Evolutionary conservation across 2,329 filamentous ascomycete species (phyloP), one percentile per base, ranked within the genome.

Genomic region (Ophiosphaerella korrae): DNA sequence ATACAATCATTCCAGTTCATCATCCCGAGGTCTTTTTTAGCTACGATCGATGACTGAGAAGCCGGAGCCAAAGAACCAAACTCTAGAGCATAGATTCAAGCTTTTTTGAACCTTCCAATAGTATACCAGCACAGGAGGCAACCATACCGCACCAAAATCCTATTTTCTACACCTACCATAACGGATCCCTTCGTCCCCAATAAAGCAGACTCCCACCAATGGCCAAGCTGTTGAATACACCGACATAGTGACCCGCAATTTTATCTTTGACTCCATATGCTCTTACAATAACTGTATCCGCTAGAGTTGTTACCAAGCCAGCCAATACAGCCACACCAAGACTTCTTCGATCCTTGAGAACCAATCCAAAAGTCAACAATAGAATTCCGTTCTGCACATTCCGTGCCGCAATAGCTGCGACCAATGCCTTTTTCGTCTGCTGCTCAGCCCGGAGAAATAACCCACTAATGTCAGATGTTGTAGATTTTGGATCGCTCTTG

Each of bases 161-260:
- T 7, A 7, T 29, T 29, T 29, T 11, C 26, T 29, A 29, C 11
- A 11, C 1, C 42, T 42, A 63, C 62, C 60, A 63, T 39, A 62
- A 23, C 11, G 53, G 46, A 24, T 63, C 62, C 7, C 57, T 47
- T 11, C 60, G 48, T 8, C 60, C 50, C 62, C 62, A 65, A 39
- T 62, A 64, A 13, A 65, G 29, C 46, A 65, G 41, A 39, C 58
- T 64, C 2, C 62, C 62, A 3, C 62, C 62, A 23, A 65, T 57
- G 1, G 54, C 57, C 8, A 64, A 9, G 35, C 62, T 61, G 42
- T 65, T 65, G 36, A 65, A 61, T 7, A 65, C 46, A 0, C 62
- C 62, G n/a, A 65, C 34, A 29, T 57, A 64, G 24, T 65, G 62
- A 7, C 62, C 62, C 7, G 47, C 44, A 16, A 62, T 42, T 43